Conservation (phyloP, 169 alveolate species). For the Cryptosporidium ryanae region DNA sequence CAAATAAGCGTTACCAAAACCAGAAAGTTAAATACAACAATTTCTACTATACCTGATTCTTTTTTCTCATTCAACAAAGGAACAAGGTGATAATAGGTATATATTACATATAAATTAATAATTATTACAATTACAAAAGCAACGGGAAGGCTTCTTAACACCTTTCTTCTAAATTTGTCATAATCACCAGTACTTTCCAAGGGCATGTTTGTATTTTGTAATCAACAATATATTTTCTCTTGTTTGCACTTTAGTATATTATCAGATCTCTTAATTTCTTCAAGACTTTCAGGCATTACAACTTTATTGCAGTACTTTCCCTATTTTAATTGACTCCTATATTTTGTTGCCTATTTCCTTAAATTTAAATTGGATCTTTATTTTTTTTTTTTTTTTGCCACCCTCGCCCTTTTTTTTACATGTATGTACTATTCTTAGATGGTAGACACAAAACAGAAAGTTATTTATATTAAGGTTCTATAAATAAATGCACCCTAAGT, state of each 20-base stretch:
- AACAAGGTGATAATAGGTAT: conserved; percentile 50
- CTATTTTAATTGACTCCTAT: not conserved
- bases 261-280: no score
- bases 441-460: conserved; percentile 31
- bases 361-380: conserved; percentile 41
- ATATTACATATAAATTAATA: conserved; percentile 31
- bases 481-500: conserved; percentile 12
- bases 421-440: conserved; percentile 54
- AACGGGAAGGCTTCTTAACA: conserved; percentile 40
- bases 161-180: conserved; percentile 23
- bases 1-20: conserved; percentile 80
- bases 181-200: not conserved
- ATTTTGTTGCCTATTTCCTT: conserved; percentile 6
- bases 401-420: not conserved
- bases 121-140: conserved; percentile 28
- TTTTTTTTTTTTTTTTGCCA: not conserved
- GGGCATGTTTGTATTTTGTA: no score
- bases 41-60: conserved; percentile 71
- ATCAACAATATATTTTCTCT: no score
- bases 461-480: not conserved
- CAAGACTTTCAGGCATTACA: no score
- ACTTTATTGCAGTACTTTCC: no score
- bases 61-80: conserved; percentile 28
- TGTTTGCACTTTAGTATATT: no score
- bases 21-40: conserved; percentile 68